Conservation (phyloP, 2,329 filamentous ascomycete species). For the Venturia nashicola region DNA sequence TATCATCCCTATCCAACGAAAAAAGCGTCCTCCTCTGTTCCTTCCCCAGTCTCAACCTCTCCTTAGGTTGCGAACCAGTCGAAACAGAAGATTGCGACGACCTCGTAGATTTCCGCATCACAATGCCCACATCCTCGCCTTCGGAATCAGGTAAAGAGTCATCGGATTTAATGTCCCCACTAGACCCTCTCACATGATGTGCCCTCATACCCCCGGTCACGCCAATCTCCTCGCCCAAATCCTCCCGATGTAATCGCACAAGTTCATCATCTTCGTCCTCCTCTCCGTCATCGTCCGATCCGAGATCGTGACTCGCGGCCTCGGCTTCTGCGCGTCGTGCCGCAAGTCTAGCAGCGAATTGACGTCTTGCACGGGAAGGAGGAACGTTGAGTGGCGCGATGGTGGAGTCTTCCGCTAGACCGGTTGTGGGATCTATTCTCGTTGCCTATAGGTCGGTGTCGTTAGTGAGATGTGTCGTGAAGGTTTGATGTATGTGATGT, state of each 20-base stretch:
- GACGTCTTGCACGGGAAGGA: conserved; percentile 73
- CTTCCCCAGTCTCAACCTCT: not conserved
- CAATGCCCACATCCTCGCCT: conserved; percentile 10
- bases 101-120: conserved; percentile 4
- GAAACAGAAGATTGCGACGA: not conserved
- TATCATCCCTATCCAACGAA: not conserved
- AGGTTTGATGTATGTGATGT: not conserved
- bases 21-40: not conserved
- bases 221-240: not conserved
- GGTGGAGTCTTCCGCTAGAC: conserved; percentile 29
- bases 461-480: not conserved
- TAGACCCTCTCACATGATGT: not conserved
- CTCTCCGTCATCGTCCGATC: conserved; percentile 5
- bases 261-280: conserved; percentile 2
- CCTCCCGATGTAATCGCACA: not conserved
- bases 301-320: not conserved
- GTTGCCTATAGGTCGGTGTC: conserved; percentile 23
- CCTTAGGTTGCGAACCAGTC: too few relatives aligned
- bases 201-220: not conserved
- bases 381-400: conserved; percentile 73
- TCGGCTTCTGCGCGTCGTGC: conserved; percentile 27
- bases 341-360: conserved; percentile 73
- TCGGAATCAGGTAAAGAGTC: conserved; percentile 1
- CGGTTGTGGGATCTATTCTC: conserved; percentile 20
- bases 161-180: not conserved